A percentile compares a stretch with the other conserved stretches of the same genome.
Conservation (phyloP, 148 eudicot genomes). For the Fagopyrum esculentum region DNA sequence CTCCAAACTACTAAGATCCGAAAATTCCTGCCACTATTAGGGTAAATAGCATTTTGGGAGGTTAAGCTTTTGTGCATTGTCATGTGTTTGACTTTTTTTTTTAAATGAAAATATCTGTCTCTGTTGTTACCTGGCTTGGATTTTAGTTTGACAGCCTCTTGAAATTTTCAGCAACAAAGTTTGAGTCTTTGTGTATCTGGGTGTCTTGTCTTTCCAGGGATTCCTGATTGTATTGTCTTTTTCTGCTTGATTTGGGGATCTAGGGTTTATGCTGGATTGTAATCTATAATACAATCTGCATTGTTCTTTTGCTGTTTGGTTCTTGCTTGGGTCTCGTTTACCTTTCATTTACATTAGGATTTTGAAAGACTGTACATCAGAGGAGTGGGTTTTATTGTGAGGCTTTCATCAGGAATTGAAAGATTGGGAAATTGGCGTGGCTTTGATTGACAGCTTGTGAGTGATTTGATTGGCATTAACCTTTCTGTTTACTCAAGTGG, state of each 20-base stretch:
- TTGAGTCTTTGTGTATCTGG: background rate
- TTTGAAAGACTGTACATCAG: background rate
- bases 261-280: constrained; percentile 3
- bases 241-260: constrained; percentile 9
- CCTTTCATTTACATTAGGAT: background rate
- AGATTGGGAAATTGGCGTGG: background rate
- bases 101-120: background rate
- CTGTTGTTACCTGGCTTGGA: background rate
- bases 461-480: background rate
- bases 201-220: background rate
- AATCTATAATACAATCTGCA: background rate
- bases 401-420: background rate
- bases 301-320: background rate
- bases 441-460: background rate
- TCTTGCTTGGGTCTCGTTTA: background rate
- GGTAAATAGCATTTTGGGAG: constrained; percentile 2
- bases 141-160: background rate
- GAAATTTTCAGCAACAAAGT: background rate
- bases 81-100: background rate
- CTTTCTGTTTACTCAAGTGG: background rate
- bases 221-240: background rate
- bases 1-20: constrained; percentile 8
- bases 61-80: background rate
- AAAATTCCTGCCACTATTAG: background rate
- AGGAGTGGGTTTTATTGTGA: background rate